Base-by-base conservation (phyloP, 306 rosid genomes). In the Leucaena leucocephala region DNA sequence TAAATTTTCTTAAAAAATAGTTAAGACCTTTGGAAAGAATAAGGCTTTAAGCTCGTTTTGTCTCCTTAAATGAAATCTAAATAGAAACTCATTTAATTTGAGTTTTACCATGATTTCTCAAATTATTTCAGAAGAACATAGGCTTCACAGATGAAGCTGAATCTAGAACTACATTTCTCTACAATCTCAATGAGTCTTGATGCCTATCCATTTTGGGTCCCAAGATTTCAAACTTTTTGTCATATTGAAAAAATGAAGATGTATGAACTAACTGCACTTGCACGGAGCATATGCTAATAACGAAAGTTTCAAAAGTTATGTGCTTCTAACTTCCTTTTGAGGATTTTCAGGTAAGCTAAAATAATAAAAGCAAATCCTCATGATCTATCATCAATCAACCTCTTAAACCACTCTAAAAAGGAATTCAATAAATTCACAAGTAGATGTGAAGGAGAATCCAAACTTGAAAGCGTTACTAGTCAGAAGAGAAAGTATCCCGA, bases 341-440 rank as follows among this genome's bases (percentile, higher is more conserved):
- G 36, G 15, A 72, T 19, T 12, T 36, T 9, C 74, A 59, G 22
- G 50, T 79, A 71, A 54, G 65, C 13, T 50, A 33, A 0, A 39
- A 42, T 55, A 62, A 43, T 62, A 39, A 43, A 55, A 39, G 36
- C n/a, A 62, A 71, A 49, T 58, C 73, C 45, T 38, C 39, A 34
- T 62, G 46, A 52, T 33, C 55, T 54, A 70, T 45, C 58, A 45
- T 63, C 15, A 13, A 22, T 17, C 36, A 74, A 68, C 76, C 49
- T 50, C 79, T 45, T 42, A 69, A 74, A 83, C 74, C 62, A 52
- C 48, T 35, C 14, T 39, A 6, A 57, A 50, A 78, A 40, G 61
- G 21, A 33, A 19, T 9, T 15, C 27, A 5, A 40, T 36, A 34
- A 27, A 73, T 42, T 69, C 63, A 22, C 6, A 44, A 21, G 4